Conservation (phyloP, 345 rosid species). For the Punica granatum region DNA sequence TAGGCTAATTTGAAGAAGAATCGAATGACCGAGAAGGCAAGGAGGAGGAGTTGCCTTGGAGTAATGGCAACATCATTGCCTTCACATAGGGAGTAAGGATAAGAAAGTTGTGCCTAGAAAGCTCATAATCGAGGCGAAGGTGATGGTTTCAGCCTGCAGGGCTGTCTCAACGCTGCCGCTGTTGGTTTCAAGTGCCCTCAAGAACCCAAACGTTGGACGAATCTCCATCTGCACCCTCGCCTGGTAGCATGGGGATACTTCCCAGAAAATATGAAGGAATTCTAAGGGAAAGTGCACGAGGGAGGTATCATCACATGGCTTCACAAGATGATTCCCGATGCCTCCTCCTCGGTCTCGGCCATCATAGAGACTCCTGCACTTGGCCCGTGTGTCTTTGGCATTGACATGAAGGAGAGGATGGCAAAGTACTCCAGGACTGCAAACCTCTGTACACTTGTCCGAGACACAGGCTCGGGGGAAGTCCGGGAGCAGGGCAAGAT, state of each 20-base stretch:
- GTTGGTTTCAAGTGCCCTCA: slow-evolving; percentile 13
- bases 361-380: slow-evolving; percentile 14
- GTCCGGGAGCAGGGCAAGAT: slow-evolving; percentile 14
- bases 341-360: neutral
- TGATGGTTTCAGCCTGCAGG: slow-evolving; percentile 4
- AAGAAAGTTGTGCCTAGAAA: neutral
- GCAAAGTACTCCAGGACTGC: slow-evolving; percentile 11
- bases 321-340: slow-evolving; percentile 2
- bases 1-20: slow-evolving; percentile 5
- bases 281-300: slow-evolving; percentile 11
- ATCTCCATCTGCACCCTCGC: slow-evolving; percentile 16
- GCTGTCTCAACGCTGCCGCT: slow-evolving; percentile 6
- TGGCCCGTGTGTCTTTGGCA: slow-evolving; percentile 13
- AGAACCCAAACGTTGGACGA: slow-evolving; percentile 13
- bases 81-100: neutral
- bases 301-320: slow-evolving; percentile 16
- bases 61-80: slow-evolving; percentile 6
- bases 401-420: slow-evolving; percentile 14
- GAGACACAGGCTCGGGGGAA: slow-evolving; percentile 14
- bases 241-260: slow-evolving; percentile 12
- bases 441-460: slow-evolving; percentile 7
- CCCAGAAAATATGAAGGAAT: slow-evolving; percentile 2
- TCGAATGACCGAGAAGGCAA: neutral
- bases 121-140: slow-evolving; percentile 12
- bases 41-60: slow-evolving; percentile 4